A percentile compares a stretch with the other conserved stretches of the same genome.
Evolutionary conservation across 495 filamentous ascomycete species (phyloP).

Genomic region (Xeromyces bisporus): DNA sequence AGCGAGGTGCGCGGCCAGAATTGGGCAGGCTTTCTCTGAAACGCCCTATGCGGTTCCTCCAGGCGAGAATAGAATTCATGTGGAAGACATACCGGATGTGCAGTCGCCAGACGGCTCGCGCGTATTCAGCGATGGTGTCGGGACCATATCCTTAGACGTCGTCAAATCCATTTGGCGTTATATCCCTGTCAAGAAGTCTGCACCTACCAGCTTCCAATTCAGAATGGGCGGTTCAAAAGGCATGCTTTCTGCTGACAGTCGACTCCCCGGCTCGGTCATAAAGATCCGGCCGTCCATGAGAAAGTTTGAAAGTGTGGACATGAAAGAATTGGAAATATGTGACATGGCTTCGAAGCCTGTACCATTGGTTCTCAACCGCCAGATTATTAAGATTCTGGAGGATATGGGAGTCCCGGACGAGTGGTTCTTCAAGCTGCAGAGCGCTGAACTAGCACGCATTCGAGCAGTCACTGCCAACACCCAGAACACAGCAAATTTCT

Average conservation of each 20-base stretch:
- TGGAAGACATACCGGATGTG: constrained; percentile 23
- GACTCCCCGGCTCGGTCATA: constrained; percentile 35
- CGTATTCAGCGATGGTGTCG: constrained; percentile 67
- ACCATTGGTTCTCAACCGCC: constrained; percentile 53
- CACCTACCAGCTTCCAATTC: constrained; percentile 45
- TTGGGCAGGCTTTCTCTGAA: constrained; percentile 72
- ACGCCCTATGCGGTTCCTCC: constrained; percentile 35
- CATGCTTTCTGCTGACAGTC: constrained; percentile 49
- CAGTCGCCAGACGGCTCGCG: constrained; percentile 17
- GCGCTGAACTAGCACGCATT: constrained; percentile 36
- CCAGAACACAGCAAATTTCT: constrained; percentile 42
- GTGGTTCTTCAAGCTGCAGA: constrained; percentile 47
- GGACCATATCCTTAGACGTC: constrained; percentile 44
- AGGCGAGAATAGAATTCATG: constrained; percentile 5
- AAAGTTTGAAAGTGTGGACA: constrained; percentile 48
- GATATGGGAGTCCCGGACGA: constrained; percentile 39
- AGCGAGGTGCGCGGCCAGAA: constrained; percentile 62
- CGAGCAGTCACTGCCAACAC: constrained; percentile 34
- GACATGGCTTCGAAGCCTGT: constrained; percentile 46
- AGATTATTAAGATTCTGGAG: constrained; percentile 70
- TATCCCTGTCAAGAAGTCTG: constrained; percentile 13
- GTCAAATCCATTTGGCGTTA: constrained; percentile 19
- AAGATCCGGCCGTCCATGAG: constrained; percentile 55
- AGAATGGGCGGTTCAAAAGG: constrained; percentile 48
- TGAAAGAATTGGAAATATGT: constrained; percentile 53